Evolutionary conservation across 2,329 filamentous ascomycete genomes (phyloP), one percentile per base, ranked within the genome.

Genomic region (Gyromitra esculenta): DNA sequence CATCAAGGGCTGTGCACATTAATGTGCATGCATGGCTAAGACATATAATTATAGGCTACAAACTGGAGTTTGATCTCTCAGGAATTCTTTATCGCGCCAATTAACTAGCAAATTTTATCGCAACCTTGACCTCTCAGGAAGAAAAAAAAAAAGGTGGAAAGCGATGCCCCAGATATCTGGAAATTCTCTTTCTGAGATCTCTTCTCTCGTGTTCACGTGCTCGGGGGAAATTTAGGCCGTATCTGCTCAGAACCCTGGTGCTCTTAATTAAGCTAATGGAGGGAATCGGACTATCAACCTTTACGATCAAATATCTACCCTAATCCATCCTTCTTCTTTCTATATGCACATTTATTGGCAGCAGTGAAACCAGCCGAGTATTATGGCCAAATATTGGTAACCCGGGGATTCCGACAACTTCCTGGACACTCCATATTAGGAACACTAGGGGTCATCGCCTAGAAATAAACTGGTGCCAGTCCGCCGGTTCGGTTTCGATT

Each of bases 391-490:
- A 15, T 11, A 45, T 15, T 45, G 15, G 41, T 15, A 45, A 45
- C 41, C 41, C 15, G 15, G 15, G 15, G 15, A 45, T 15, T 45
- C 41, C 41, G 41, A 45, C 0, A 45, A 15, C 41, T 45, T 9
- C 9, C 7, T 15, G 41, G 15, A 45, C 41, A 45, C 41, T 45
- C 41, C 25, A 1, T 15, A 45, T 9, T 15, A 15, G 41, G 41
- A 9, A 11, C 15, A 15, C 15, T 15, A 45, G 41, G 41, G 41
- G 41, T 45, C 15, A 45, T 45, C 41, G 48, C 48, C 60, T 64
- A 39, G 41, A 48, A 64, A 64, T 25, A 64, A 25, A 64, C 41
- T 41, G 7, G 48, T 21, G 50, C 62, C 43, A 35, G 60, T 21
- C 41, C 15, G 43, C 25, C 43, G 43, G 62, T 50, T 2, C 25